Conservation (phyloP, 2,329 filamentous ascomycete genomes). For the Ophiosphaerella narmari region DNA sequence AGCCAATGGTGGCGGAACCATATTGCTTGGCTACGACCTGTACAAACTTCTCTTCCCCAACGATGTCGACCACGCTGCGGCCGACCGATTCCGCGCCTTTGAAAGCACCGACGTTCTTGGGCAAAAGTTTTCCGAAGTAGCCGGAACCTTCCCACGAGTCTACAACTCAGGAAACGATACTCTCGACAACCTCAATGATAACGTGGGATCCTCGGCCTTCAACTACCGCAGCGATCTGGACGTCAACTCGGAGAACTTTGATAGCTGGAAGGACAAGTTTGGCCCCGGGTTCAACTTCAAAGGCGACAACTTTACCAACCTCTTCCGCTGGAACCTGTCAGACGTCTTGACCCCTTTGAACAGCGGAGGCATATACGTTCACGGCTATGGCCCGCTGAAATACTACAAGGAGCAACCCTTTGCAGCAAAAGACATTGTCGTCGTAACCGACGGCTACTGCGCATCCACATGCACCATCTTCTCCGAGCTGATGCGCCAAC, state of each 20-base stretch:
- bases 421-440: slow-evolving; percentile 61
- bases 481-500: slow-evolving; percentile 58
- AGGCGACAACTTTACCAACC: slow-evolving; percentile 61
- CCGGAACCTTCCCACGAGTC: slow-evolving; percentile 36
- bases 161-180: slow-evolving; percentile 44
- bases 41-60: slow-evolving; percentile 62
- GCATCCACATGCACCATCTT: slow-evolving; percentile 65
- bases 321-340: slow-evolving; percentile 58
- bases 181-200: slow-evolving; percentile 27
- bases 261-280: slow-evolving; percentile 53
- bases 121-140: slow-evolving; percentile 44
- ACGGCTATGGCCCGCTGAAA: slow-evolving; percentile 39
- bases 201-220: slow-evolving; percentile 49
- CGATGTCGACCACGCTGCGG: slow-evolving; percentile 54
- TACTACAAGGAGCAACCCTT: slow-evolving; percentile 59
- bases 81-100: slow-evolving; percentile 57
- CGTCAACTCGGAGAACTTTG: slow-evolving; percentile 56
- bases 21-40: slow-evolving; percentile 65
- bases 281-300: slow-evolving; percentile 47
- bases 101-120: slow-evolving; percentile 54
- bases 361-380: slow-evolving; percentile 40
- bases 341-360: slow-evolving; percentile 46
- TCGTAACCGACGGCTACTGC: slow-evolving; percentile 60
- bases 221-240: slow-evolving; percentile 55
- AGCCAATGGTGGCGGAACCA: slow-evolving; percentile 63